Conservation (phyloP, 148 eudicot species). For the Hydrangea macrophylla region DNA sequence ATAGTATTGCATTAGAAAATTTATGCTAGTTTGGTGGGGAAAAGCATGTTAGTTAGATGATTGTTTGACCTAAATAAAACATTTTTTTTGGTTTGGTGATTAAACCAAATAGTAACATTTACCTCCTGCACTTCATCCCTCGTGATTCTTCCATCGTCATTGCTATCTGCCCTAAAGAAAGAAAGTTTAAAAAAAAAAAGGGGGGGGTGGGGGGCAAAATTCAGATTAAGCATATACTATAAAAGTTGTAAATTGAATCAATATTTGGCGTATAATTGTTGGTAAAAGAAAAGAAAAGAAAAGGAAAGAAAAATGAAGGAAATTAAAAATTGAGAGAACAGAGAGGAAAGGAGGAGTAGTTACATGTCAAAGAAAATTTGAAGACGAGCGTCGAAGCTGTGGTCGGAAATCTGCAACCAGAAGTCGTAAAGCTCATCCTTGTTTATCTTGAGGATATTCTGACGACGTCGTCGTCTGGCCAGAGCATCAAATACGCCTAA, state of each 20-base stretch:
- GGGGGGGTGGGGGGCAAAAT: too few relatives aligned
- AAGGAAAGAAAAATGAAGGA: too few relatives aligned
- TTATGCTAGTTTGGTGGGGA: too few relatives aligned
- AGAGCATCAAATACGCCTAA: slow-evolving; percentile 83
- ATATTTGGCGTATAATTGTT: neutral
- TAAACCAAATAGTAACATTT: slow-evolving; percentile 1
- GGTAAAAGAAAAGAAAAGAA: neutral
- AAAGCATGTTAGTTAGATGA: slow-evolving; percentile 16
- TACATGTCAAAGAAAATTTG: slow-evolving; percentile 98
- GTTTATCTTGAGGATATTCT: slow-evolving; percentile 44
- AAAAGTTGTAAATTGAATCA: too few relatives aligned
- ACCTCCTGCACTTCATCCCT: slow-evolving; percentile 94
- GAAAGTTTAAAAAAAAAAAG: too few relatives aligned
- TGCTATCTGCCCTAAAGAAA: slow-evolving; percentile 72
- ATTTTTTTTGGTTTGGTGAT: neutral
- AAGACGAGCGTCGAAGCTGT: slow-evolving; percentile 92
- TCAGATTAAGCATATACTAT: too few relatives aligned
- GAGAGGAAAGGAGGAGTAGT: neutral
- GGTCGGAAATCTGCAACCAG: slow-evolving; percentile 89
- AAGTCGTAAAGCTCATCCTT: slow-evolving; percentile 88
- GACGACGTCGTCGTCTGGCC: slow-evolving; percentile 75
- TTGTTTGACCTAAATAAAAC: slow-evolving; percentile 4
- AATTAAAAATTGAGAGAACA: too few relatives aligned
- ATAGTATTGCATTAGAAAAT: too few relatives aligned
- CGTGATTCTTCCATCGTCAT: slow-evolving; percentile 91